A percentile compares a stretch with the other conserved stretches of the same genome.
Conservation (phyloP, 306 rosid species). For the Betula pendula region DNA sequence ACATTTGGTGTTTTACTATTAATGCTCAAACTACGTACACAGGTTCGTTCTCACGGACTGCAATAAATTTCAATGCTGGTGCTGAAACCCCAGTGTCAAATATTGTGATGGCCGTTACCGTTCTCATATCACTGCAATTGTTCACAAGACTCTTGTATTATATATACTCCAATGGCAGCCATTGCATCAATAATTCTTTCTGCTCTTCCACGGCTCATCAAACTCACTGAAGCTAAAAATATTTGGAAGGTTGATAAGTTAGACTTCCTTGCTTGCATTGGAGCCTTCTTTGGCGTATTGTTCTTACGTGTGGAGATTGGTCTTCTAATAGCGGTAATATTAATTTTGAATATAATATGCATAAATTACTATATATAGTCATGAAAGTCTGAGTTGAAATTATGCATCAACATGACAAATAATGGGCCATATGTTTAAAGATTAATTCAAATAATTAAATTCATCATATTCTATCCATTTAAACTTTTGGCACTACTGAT, state of each 20-base stretch:
- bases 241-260: constrained; percentile 87
- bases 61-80: constrained; percentile 75
- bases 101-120: constrained; percentile 71
- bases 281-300: constrained; percentile 79
- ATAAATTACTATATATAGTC: too few species aligned
- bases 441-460: too few species aligned
- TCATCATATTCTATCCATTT: too few species aligned
- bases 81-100: constrained; percentile 69
- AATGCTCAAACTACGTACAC: constrained; percentile 21
- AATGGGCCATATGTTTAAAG: too few species aligned
- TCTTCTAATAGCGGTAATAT: constrained; percentile 60
- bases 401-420: too few species aligned
- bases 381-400: too few species aligned
- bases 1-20: too few species aligned
- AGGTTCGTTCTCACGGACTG: constrained; percentile 83
- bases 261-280: constrained; percentile 68
- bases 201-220: constrained; percentile 79
- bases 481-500: too few species aligned
- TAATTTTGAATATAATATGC: too few species aligned
- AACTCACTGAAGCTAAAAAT: constrained; percentile 47
- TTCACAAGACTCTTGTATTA: constrained; percentile 67
- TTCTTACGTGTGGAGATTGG: constrained; percentile 77
- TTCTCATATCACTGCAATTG: constrained; percentile 56
- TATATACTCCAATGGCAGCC: constrained; percentile 75
- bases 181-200: constrained; percentile 76